Evolutionary conservation across 2,329 filamentous ascomycete species (phyloP), one percentile per base, ranked within the genome.

Genomic region (Sarocladium strictum): DNA sequence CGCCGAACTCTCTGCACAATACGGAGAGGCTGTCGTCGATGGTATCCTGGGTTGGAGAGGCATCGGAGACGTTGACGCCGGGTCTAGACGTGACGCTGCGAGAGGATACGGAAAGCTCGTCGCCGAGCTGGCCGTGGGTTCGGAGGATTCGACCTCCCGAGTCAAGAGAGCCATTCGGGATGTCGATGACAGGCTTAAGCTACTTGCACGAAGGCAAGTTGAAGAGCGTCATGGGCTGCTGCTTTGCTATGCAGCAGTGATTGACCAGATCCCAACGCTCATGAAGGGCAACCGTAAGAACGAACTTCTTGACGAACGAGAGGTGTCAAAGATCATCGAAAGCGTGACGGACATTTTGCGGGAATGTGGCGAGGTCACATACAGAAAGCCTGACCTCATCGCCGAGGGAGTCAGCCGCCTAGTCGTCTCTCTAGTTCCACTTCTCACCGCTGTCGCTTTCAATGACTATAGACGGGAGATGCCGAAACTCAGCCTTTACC

Each of bases 21-120:
- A 85, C 56, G 89, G 89, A 67, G 75, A 79, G 47, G 84, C 87
- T 1, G 71, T 97, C 2, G 71, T 90, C 9, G 79, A 86, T 33
- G 86, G 80, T 0, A 74, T 96, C 6, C 73, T 95, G 12, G 85
- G 83, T 19, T 99, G 94, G 94, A 81, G 93, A 67, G 94, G 94
- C 1, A 81, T 95, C n/a, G 85, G 86, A 0, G 90, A 95, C 59
- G 76, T 84, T 9, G 91, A 97, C 67, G 79, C 84, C 0, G 73
- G 78, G 5, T 90, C 90, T 1, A 81, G 94, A 57, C 79, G 89
- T 61, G 79, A 82, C 51, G 86, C 90, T 14, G 90, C 88, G 1
- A 70, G 69, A 1, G 85, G 89, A 0, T 84, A 93, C 61, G 89
- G 89, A 5, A 65, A 68, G 1, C 65, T 92, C 3, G 76, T 70